Conservation (phyloP, 306 rosid genomes). For the Pyrus betulifolia region DNA sequence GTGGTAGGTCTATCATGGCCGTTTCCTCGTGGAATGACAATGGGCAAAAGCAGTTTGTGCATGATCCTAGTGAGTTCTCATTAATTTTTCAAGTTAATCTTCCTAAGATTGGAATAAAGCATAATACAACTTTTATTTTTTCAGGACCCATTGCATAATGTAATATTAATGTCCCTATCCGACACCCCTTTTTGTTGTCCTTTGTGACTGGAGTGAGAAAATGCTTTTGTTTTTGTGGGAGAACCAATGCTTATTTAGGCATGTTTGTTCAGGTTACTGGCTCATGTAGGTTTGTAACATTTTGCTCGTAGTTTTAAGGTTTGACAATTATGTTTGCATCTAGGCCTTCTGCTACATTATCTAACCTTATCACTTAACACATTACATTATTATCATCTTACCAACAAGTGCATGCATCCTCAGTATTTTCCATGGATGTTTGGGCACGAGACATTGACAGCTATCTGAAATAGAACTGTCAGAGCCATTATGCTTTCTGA, state of each 20-base stretch:
- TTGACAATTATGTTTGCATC: not conserved
- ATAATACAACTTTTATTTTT: not conserved
- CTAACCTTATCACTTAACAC: not conserved
- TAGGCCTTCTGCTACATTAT: not conserved
- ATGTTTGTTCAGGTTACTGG: not conserved
- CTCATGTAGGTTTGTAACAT: not conserved
- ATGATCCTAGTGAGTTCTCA: conserved; percentile 71
- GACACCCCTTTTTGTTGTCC: not conserved
- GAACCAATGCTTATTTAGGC: not conserved
- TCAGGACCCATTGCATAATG: not conserved
- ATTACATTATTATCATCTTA: not conserved
- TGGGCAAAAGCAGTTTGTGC: conserved; percentile 93
- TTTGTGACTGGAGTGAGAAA: not conserved
- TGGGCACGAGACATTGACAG: not conserved
- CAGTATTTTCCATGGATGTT: not conserved
- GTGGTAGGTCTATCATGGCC: conserved; percentile 80
- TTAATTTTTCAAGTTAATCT: conserved; percentile 5
- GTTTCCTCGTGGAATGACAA: conserved; percentile 99
- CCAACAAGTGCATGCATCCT: not conserved
- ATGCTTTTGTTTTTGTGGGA: not conserved
- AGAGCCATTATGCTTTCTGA: not conserved
- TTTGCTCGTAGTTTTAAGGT: not conserved
- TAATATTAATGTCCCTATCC: not conserved
- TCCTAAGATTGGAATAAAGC: not conserved
- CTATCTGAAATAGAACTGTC: not conserved